Evolutionary conservation across 805 yeast genomes (phyloP).

Genomic region (Saccharomycopsis sp.): DNA sequence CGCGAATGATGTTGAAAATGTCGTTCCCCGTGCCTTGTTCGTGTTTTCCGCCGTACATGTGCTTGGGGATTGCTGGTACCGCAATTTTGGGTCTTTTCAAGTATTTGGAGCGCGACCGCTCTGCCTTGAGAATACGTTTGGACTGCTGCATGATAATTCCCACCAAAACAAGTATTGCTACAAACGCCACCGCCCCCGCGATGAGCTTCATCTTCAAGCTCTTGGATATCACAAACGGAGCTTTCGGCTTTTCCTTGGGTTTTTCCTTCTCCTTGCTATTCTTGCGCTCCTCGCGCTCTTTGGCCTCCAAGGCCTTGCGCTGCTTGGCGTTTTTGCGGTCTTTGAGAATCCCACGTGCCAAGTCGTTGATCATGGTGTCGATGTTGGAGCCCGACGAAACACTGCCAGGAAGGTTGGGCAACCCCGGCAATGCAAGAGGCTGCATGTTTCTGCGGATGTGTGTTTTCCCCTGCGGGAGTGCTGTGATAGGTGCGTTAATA

Average conservation of each 20-base stretch:
- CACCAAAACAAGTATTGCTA: slow-evolving; percentile 1
- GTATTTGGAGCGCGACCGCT: slow-evolving; percentile 14
- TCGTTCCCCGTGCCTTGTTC: neutral
- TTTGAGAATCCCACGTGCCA: neutral
- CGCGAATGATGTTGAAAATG: slow-evolving; percentile 1
- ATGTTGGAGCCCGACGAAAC: neutral
- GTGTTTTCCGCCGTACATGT: neutral
- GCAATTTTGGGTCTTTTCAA: slow-evolving; percentile 14
- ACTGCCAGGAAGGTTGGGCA: neutral
- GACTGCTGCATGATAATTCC: slow-evolving; percentile 1
- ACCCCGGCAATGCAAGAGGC: neutral
- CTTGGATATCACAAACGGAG: neutral
- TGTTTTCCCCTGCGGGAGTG: neutral
- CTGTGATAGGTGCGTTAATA: neutral
- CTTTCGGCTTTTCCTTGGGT: neutral
- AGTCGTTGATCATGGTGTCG: neutral
- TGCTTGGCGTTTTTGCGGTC: neutral
- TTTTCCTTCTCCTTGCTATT: neutral
- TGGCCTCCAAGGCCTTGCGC: neutral
- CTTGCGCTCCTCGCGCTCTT: neutral
- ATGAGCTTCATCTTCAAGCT: neutral
- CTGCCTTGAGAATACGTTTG: slow-evolving; percentile 6
- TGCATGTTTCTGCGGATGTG: neutral
- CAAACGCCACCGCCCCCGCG: neutral
- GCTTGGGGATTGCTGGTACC: neutral